Evolutionary conservation across 768 basidiomycete genomes (phyloP), one percentile per base, ranked within the genome.

Genomic region (Pulveroboletus sp.): DNA sequence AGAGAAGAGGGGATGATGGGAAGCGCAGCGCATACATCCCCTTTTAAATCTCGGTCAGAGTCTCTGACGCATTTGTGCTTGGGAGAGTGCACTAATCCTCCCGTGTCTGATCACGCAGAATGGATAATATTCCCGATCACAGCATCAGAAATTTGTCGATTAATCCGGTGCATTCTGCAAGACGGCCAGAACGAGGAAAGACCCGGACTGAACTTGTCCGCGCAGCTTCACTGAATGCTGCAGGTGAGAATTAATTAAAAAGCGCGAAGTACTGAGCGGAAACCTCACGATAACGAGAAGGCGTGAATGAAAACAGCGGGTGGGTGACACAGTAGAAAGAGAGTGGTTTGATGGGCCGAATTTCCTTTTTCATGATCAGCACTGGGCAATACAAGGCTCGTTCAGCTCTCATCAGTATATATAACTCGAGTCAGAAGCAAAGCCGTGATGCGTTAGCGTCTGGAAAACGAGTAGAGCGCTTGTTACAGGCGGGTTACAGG

Each of bases 341-440:
- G 24, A 50, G 37, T 37, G 44, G 13, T 28, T 8, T 21, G 18
- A 43, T 43, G 14, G 40, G 9, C 42, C 8, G 46, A 45, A 51
- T 58, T 64, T 60, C 60, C 58, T 54, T 55, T 62, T 59, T 53
- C 59, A 64, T 66, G 64, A 65, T 62, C 62, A 55, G 55, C 65
- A 43, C 39, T 47, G 46, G 46, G 51, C 18, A 46, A 47, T 50
- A 41, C 43, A 46, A 46, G 46, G 48, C 43, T 49, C 50, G 41
- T 15, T 41, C 43, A n/a, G 41, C 33, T 58, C 46, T 49, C 46
- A 41, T 53, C 31, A 45, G 40, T 37, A 43, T 39, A 40, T 26
- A 27, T 47, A 46, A 42, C 10, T 42, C 41, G 47, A 36, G 48
- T 47, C 47, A 49, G 49, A 46, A 44, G 47, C 43, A 39, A 47